phyloP scores from a whole-genome alignment of 768 basidiomycete genomes.

The Pleurotus tuoliensis region DNA sequence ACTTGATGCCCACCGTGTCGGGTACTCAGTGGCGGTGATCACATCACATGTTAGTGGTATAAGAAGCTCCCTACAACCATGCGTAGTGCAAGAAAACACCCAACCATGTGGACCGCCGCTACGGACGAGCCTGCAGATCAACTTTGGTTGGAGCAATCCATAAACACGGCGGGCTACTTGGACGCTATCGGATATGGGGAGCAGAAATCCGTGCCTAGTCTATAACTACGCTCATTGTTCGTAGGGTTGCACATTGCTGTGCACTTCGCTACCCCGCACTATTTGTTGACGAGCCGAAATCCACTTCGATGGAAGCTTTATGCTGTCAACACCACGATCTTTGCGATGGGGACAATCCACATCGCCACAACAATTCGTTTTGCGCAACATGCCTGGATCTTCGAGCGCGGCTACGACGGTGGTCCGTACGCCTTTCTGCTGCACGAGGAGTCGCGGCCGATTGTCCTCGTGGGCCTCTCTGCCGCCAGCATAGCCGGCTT shows the following conservation, averaged over 20 bases:
- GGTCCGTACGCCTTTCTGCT: neutral
- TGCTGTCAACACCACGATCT: neutral
- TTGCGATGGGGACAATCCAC: neutral
- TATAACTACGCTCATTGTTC: neutral
- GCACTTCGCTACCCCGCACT: neutral
- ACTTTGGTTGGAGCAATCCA: too few species aligned
- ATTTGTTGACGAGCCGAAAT: neutral
- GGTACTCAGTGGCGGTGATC: too few species aligned
- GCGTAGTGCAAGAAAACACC: too few species aligned
- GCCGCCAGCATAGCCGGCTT: neutral
- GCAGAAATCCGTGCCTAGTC: neutral
- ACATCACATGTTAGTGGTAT: too few species aligned
- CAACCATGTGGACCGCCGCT: too few species aligned
- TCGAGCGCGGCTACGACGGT: neutral
- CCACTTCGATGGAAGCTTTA: neutral
- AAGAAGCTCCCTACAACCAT: too few species aligned
- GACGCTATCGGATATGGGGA: neutral
- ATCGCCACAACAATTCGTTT: neutral
- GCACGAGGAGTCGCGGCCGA: neutral
- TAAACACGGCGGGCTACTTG: neutral
- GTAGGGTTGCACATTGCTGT: neutral
- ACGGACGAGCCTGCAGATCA: too few species aligned
- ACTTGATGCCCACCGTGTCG: too few species aligned
- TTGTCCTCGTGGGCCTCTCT: neutral
- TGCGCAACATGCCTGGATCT: neutral